Conservation (phyloP, 495 filamentous ascomycete species). For the Aspergillus carlsbadensis region DNA sequence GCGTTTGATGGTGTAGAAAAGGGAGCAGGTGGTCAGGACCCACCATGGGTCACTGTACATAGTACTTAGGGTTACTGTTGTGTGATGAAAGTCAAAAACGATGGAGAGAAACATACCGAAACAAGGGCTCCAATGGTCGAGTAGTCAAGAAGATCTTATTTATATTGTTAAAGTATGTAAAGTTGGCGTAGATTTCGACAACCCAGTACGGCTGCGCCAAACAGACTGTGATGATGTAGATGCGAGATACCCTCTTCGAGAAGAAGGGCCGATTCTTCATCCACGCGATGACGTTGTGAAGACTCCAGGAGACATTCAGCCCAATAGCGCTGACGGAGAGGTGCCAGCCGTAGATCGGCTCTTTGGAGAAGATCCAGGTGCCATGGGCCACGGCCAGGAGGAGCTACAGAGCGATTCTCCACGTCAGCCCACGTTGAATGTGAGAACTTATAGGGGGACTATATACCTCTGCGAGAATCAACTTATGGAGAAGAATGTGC, state of each 20-base stretch:
- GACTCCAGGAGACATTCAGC: constrained; percentile 44
- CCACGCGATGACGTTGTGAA: constrained; percentile 52
- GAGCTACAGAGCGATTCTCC: constrained; percentile 18
- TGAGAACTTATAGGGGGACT: not conserved
- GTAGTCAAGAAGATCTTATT: constrained; percentile 50
- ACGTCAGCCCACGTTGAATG: not conserved
- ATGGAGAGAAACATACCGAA: constrained; percentile 28
- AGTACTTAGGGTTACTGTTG: no score
- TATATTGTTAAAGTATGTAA: constrained; percentile 50
- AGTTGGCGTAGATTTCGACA: constrained; percentile 50
- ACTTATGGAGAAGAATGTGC: constrained; percentile 42
- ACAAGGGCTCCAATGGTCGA: constrained; percentile 52
- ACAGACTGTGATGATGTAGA: constrained; percentile 42
- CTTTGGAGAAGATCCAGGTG: constrained; percentile 45
- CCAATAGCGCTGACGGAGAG: constrained; percentile 45
- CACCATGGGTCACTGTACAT: constrained; percentile 60
- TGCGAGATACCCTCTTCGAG: constrained; percentile 27
- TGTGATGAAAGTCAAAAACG: not conserved
- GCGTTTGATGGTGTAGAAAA: constrained; percentile 55
- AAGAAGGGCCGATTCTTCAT: constrained; percentile 49
- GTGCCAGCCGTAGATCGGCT: constrained; percentile 46
- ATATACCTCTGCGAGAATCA: constrained; percentile 45
- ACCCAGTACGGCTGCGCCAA: constrained; percentile 47
- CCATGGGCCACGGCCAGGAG: constrained; percentile 40
- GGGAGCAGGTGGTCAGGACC: constrained; percentile 50